These are phyloP conservation scores for Kwoniella newhampshirensis DNA, from an alignment of 768 basidiomycete species.

Conservation along the genomic window DNA sequence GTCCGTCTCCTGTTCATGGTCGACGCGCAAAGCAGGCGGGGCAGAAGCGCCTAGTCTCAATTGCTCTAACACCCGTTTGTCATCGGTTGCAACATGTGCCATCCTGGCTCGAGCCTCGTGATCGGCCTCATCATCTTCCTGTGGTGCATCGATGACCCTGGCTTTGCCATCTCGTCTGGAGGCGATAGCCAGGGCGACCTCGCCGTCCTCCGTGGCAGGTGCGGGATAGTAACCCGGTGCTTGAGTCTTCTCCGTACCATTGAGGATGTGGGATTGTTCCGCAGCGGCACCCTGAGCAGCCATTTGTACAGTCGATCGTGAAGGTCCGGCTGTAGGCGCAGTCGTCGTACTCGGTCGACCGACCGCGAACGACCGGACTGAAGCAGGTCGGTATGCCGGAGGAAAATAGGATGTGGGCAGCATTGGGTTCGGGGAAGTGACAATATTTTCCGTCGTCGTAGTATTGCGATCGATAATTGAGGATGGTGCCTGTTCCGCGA, in stretches of 20 bases:
- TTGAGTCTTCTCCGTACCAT: constrained; percentile 32
- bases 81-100: constrained; percentile 51
- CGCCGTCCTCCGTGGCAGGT: constrained; percentile 47
- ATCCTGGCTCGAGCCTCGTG: constrained; percentile 7
- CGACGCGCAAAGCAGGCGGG: constrained; percentile 15
- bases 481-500: too few relatives aligned
- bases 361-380: constrained; percentile 25
- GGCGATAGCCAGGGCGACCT: constrained; percentile 45
- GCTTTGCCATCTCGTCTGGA: constrained; percentile 36
- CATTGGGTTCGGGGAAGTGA: neutral
- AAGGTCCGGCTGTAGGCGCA: constrained; percentile 4
- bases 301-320: neutral
- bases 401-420: constrained; percentile 32
- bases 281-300: neutral
- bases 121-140: constrained; percentile 18
- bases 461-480: too few relatives aligned
- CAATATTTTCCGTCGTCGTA: too few relatives aligned
- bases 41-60: constrained; percentile 45
- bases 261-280: neutral
- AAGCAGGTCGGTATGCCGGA: constrained; percentile 48
- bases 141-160: constrained; percentile 19
- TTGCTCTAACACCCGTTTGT: constrained; percentile 47
- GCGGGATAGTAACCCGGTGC: constrained; percentile 52
- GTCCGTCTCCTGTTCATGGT: neutral
- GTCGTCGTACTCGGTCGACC: neutral